These are phyloP conservation scores for Nakazawaea wickerhamii DNA, from an alignment of 805 yeast species.

Conservation along the genomic window DNA sequence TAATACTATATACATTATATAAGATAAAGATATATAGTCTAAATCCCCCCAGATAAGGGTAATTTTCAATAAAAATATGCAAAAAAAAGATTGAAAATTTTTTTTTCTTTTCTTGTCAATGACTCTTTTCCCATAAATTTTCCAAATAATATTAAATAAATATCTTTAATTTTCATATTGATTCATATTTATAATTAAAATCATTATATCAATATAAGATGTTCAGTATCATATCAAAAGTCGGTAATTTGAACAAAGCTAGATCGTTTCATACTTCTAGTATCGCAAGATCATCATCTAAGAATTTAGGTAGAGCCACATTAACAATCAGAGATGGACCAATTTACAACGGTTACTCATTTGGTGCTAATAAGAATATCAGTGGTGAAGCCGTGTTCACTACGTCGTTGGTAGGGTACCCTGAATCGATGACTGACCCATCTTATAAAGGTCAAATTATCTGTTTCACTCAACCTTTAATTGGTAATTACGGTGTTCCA, in stretches of 20 bases:
- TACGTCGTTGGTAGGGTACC: constrained; percentile 96
- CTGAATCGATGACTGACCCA: constrained; percentile 99
- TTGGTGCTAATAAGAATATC: constrained; percentile 89
- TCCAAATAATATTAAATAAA: too few species aligned
- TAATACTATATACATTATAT: too few species aligned
- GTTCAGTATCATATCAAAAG: constrained; percentile 18
- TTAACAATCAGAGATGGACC: constrained; percentile 91
- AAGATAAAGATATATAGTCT: too few species aligned
- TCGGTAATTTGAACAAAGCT: constrained; percentile 21
- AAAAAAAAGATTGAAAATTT: too few species aligned
- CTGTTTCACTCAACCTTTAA: constrained; percentile 93
- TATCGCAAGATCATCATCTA: constrained; percentile 21
- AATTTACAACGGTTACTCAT: constrained; percentile 85
- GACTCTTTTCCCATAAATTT: too few species aligned
- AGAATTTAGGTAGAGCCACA: constrained; percentile 71
- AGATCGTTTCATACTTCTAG: constrained; percentile 22
- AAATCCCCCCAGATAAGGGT: too few species aligned
- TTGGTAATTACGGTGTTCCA: constrained; percentile 98
- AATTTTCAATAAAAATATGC: too few species aligned
- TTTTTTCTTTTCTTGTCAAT: too few species aligned
- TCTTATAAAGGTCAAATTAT: constrained; percentile 95
- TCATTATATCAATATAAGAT: too few species aligned
- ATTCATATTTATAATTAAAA: too few species aligned
- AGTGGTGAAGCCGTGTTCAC: constrained; percentile 98
- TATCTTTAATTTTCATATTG: too few species aligned